These are phyloP conservation scores for Ascochyta pisi DNA, from an alignment of 2,329 filamentous ascomycete species.

Conservation along the genomic window DNA sequence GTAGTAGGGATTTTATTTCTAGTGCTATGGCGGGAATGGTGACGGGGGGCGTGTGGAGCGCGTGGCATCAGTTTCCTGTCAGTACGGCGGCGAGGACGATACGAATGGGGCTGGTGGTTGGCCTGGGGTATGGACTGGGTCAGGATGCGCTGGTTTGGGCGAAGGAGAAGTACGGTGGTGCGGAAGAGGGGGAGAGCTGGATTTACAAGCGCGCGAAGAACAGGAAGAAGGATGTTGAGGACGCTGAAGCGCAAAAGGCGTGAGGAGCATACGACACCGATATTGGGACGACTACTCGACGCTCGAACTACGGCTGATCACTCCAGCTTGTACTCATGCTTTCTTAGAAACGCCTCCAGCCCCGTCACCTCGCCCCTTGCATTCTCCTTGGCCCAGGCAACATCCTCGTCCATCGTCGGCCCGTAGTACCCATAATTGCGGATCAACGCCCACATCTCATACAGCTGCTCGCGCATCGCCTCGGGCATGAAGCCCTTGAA, in stretches of 20 bases:
- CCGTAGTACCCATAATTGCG: constrained; percentile 45
- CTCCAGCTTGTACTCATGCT: constrained; percentile 27
- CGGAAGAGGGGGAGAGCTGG: constrained; percentile 48
- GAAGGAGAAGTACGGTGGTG: constrained; percentile 49
- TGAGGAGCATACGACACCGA: neutral
- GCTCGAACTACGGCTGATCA: constrained; percentile 8
- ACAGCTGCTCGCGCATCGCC: constrained; percentile 24
- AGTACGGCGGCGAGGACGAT: constrained; percentile 69
- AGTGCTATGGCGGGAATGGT: constrained; percentile 83
- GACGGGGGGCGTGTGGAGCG: constrained; percentile 84
- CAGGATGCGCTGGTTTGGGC: constrained; percentile 77
- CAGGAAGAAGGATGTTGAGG: constrained; percentile 22
- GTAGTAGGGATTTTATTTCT: constrained; percentile 73
- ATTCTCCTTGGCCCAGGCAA: constrained; percentile 37
- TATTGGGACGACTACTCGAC: no score
- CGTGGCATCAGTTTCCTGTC: constrained; percentile 82
- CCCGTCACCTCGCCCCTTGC: constrained; percentile 32
- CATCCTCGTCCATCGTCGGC: constrained; percentile 26
- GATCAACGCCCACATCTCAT: constrained; percentile 35
- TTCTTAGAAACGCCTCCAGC: constrained; percentile 39
- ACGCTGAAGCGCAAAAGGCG: neutral
- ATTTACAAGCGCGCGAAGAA: constrained; percentile 50
- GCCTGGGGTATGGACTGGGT: constrained; percentile 77
- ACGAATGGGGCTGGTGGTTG: constrained; percentile 78
- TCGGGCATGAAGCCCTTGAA: constrained; percentile 34